These are phyloP conservation scores for Boletus patriciae DNA, from an alignment of 768 basidiomycete genomes.

Conservation along the genomic window DNA sequence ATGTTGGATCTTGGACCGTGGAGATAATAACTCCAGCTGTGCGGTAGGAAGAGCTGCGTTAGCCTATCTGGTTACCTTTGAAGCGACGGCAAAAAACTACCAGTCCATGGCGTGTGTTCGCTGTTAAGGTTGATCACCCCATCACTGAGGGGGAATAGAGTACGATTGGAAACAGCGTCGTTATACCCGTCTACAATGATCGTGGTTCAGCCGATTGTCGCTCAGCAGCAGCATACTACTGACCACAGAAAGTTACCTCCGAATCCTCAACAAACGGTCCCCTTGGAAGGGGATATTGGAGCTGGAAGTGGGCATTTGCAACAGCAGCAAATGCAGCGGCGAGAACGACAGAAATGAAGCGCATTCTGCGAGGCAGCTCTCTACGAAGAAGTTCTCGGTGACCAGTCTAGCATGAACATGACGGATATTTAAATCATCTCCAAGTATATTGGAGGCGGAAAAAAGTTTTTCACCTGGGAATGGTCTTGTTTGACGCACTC, in stretches of 20 bases:
- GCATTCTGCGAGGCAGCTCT: constrained; percentile 30
- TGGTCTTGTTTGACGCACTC: constrained; percentile 23
- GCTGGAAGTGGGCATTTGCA: constrained; percentile 74
- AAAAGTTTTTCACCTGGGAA: constrained; percentile 23
- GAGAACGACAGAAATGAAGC: constrained; percentile 35
- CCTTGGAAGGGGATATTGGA: constrained; percentile 72
- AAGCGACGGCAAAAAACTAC: constrained; percentile 35
- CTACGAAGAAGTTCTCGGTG: not conserved
- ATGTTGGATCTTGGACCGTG: constrained; percentile 55
- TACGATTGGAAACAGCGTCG: constrained; percentile 52
- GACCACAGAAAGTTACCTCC: constrained; percentile 70
- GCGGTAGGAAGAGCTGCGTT: constrained; percentile 8
- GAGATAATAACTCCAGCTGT: constrained; percentile 57
- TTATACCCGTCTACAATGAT: constrained; percentile 59
- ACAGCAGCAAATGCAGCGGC: constrained; percentile 40
- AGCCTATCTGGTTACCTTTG: constrained; percentile 1
- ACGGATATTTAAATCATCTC: constrained; percentile 9
- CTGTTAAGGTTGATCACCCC: constrained; percentile 65
- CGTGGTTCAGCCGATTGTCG: not conserved
- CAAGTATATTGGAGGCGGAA: not conserved
- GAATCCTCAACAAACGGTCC: constrained; percentile 62
- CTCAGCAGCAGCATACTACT: constrained; percentile 14
- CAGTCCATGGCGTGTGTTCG: constrained; percentile 61
- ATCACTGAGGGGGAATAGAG: constrained; percentile 63
- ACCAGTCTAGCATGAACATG: not conserved